Percentiles rank a stretch among this genome's conserved stretches.
Conservation (phyloP, 1,284 basidiomycete species). For the Cutaneotrichosporon sp. region DNA sequence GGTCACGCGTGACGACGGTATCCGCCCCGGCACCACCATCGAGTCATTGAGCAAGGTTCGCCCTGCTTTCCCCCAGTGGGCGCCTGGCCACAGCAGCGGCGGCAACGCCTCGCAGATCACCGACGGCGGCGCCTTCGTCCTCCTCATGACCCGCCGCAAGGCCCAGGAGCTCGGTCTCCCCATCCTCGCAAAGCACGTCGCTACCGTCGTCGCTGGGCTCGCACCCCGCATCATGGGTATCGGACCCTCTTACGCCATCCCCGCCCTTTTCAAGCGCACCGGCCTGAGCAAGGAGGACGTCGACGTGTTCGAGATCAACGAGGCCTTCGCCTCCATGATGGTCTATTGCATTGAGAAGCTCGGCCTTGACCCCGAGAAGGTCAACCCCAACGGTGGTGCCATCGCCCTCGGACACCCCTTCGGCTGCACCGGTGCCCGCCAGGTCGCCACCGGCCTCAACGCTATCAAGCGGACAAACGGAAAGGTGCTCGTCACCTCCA, state of each 20-base stretch:
- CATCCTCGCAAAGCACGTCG: conserved; percentile 86
- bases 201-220: conserved; percentile 68
- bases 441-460: conserved; percentile 79
- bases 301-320: conserved; percentile 82
- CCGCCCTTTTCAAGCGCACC: conserved; percentile 60
- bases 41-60: conserved; percentile 85
- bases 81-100: conserved; percentile 70
- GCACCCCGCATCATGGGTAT: conserved; percentile 86
- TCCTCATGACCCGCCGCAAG: conserved; percentile 77
- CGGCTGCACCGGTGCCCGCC: conserved; percentile 81
- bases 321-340: conserved; percentile 78
- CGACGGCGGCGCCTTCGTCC: conserved; percentile 91
- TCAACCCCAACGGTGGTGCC: conserved; percentile 86
- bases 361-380: conserved; percentile 65
- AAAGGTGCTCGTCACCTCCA: conserved; percentile 85
- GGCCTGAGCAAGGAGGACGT: conserved; percentile 67
- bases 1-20: conserved; percentile 69
- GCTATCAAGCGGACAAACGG: conserved; percentile 71
- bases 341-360: conserved; percentile 70
- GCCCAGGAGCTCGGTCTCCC: conserved; percentile 86
- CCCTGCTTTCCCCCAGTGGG: conserved; percentile 82
- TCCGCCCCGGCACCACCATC: conserved; percentile 82
- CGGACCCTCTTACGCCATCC: conserved; percentile 81
- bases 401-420: conserved; percentile 68
- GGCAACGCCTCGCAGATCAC: conserved; percentile 89